Conservation (phyloP, 164 flowering plant species). For the Aristolochia californica region DNA sequence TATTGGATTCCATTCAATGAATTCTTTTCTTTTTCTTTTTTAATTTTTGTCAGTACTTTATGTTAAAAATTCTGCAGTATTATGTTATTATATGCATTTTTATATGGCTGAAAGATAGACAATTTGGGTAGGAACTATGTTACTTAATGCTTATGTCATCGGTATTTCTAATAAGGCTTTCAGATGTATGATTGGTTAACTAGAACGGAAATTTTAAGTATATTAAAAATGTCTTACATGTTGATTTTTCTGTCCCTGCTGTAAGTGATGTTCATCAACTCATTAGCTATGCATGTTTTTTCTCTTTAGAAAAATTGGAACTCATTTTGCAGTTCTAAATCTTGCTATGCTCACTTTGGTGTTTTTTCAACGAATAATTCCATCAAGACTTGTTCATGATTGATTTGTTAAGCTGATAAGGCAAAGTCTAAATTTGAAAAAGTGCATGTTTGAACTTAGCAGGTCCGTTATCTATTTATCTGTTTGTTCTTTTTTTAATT, state of each 20-base stretch:
- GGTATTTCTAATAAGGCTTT: no score
- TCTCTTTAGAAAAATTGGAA: neutral
- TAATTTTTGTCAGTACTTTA: no score
- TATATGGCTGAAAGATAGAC: no score
- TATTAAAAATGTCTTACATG: no score
- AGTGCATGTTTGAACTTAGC: neutral
- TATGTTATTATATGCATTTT: no score
- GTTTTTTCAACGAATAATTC: neutral
- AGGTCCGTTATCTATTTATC: neutral
- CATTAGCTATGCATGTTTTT: neutral
- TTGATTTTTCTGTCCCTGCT: no score
- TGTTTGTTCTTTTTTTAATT: constrained; percentile 29
- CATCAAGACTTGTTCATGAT: neutral
- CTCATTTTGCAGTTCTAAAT: neutral
- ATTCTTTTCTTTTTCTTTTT: neutral
- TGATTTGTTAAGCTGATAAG: neutral
- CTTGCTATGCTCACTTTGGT: neutral
- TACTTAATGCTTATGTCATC: no score
- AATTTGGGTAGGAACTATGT: no score
- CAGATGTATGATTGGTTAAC: no score
- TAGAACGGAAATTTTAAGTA: no score
- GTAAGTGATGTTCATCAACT: neutral
- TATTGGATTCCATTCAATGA: neutral
- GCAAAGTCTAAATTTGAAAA: neutral
- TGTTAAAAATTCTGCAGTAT: no score